A percentile compares a stretch with the other conserved stretches of the same genome.
Conservation (phyloP, 331 rosid species). For the Acacia concinna region DNA sequence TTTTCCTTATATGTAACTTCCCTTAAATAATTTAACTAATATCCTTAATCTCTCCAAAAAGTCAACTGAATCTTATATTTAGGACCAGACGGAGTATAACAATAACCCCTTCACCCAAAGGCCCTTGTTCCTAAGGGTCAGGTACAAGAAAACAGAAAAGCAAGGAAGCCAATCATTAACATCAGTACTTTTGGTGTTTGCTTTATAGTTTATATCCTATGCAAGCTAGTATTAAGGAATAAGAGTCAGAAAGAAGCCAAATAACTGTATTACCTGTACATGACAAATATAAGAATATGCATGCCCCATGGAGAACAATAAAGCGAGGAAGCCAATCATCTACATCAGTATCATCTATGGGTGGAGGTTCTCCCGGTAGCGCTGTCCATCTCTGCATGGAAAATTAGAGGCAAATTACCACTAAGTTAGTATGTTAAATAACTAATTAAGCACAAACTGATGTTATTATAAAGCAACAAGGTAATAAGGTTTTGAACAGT, state of each 20-base stretch:
- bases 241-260: constrained; percentile 23
- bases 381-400: constrained; percentile 77
- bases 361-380: constrained; percentile 95
- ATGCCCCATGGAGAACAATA: constrained; percentile 79
- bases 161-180: constrained; percentile 94
- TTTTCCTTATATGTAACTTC: no score
- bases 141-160: constrained; percentile 34
- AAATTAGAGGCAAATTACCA: constrained; percentile 15
- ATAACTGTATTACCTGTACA: constrained; percentile 63
- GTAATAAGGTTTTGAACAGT: neutral
- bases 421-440: neutral
- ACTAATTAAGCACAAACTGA: constrained; percentile 3
- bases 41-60: no score
- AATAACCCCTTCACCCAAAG: constrained; percentile 52
- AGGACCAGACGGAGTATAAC: no score
- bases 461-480: constrained; percentile 1
- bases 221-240: neutral
- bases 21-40: no score
- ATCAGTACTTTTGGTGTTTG: constrained; percentile 48
- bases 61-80: no score
- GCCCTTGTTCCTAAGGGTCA: no score
- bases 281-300: constrained; percentile 70
- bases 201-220: neutral
- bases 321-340: constrained; percentile 99
- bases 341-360: constrained; percentile 78